Base-by-base conservation (phyloP, 2,329 filamentous ascomycete genomes). In the Penicillium sp. region DNA sequence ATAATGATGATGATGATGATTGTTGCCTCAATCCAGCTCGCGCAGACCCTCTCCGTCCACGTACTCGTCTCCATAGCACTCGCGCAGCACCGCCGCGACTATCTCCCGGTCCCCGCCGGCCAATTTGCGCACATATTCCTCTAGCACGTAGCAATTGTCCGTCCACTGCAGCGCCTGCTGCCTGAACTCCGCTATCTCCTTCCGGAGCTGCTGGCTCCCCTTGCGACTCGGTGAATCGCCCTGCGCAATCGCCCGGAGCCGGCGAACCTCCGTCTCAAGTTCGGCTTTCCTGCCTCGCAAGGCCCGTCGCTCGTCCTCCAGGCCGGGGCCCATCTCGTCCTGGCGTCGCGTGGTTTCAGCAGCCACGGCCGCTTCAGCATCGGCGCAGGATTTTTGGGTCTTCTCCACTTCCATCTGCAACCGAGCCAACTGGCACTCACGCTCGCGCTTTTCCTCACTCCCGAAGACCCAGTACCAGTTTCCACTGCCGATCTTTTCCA, bases 381-480 rank as follows among this genome's bases (percentile, higher is more conserved):
- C 62, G 36, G 67, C 59, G 32, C 41, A 56, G 10, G 48, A 49
- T 31, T 51, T 57, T 33, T 51, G 50, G 9, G 53, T 40, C 31
- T 54, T 56, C 43, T 59, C 59, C 54, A 60, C 52, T 33, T 66
- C 62, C 30, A 46, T 48, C 31, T 41, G 39, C 33, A 65, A 39
- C 48, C 52, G 50, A 31, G 32, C 51, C 34, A 61, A 44, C 26
- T 53, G 54, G 11, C 46, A 53, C 33, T 77, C 65, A 40, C 65
- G 68, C 13, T 63, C 59, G 33, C 72, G 74, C 56, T 70, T 74
- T 54, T 77, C 77, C 37, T 83, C 79, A 18, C 73, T 78, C 13
- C 65, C 70, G 58, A 84, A 85, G 48, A 73, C 76, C 82, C 82
- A 86, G 65, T 84, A 85, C 81, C 81, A 86, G 59, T 85, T 85